Base-by-base conservation (phyloP, 1,284 basidiomycete genomes). In the Pseudozyma sp. region DNA sequence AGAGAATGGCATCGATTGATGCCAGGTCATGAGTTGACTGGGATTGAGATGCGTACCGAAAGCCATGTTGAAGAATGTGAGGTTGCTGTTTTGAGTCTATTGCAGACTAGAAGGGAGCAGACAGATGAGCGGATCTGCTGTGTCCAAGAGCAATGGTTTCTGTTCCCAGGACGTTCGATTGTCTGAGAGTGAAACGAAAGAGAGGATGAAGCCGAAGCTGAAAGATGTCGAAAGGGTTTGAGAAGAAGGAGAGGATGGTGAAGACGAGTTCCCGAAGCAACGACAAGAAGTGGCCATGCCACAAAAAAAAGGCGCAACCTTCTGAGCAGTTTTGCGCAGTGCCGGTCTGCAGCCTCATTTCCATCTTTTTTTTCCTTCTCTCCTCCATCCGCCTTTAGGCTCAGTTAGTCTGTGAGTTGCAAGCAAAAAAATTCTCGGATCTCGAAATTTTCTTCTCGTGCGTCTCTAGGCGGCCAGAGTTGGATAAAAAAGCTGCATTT, bases 401-500 rank as follows among this genome's bases (percentile, higher is more conserved):
- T 61, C 45, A 62, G 66, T 46, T 54, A 51, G 35, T 34, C 46
- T 19, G 24, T 50, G 24, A 43, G 52, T 24, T 24, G 24, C 24
- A 24, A 24, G 24, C 24, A 24, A 60, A 59, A 69, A 69, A 68
- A 66, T 69, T 63, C 66, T 62, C 45, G 63, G 67, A 66, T 69
- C 59, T 61, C 53, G 53, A 69, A 68, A 54, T 65, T 64, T 68
- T 59, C 58, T 62, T 59, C 66, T 68, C 61, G 67, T 69, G 67
- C 67, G 67, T 69, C 54, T 64, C 53, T 46, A 17, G 7, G 19
- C 4, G 39, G 16, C 14, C n/a, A 46, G n/a, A 17, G 19, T 24
- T 5, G 17, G 8, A n/a, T n/a, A 9, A 19, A 42, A 37, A 30
- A 9, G 10, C 13, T 19, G 39, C 24, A 9, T 17, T 9, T 6